Base-by-base conservation (phyloP, 1,139 yeast genomes). In the Candida albicans region DNA sequence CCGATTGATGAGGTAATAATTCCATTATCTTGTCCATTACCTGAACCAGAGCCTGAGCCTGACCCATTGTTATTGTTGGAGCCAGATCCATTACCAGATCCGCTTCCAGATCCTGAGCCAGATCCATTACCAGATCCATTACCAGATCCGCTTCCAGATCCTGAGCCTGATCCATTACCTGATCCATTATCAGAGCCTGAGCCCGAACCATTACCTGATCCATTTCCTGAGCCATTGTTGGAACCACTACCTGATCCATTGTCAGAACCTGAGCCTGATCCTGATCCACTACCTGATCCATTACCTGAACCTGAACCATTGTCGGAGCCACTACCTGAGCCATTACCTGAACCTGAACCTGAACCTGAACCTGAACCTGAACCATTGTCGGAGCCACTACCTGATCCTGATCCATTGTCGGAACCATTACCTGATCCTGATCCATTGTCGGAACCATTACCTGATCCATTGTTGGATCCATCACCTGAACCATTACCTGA, bases 281-380 rank as follows among this genome's bases (percentile, higher is more conserved):
- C 22, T 18, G 22, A 18, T 18, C 22, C 22, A 18, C 5, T 18
- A 18, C 22, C 22, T 3, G 22, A 18, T 4, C 22, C 22, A 18
- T 18, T 18, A 5, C 5, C 22, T 18, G 22, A 18, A 18, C 35
- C 40, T 4, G 40, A 37, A 25, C 40, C 40, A n/a, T n/a, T n/a
- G n/a, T n/a, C n/a, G 12, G 40, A 37, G 11, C 40, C 33, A 14
- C 14, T 33, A 24, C 18, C 24, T 18, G 22, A 18, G 3, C 22
- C 22, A 18, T 5, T 18, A 18, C 35, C 35, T 5, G 24, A n/a
- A n/a, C n/a, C n/a, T n/a, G n/a, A 15, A 30, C 35, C 40, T 13
- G 40, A 37, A 25, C 40, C 40, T 22, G 40, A 37, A 25, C 40
- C 40, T 4, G 22, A 18, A 18, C 22, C 30, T 9, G 13, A 9